phyloP scores from a whole-genome alignment of 1,284 basidiomycete species.

The Sutorius eximius region DNA sequence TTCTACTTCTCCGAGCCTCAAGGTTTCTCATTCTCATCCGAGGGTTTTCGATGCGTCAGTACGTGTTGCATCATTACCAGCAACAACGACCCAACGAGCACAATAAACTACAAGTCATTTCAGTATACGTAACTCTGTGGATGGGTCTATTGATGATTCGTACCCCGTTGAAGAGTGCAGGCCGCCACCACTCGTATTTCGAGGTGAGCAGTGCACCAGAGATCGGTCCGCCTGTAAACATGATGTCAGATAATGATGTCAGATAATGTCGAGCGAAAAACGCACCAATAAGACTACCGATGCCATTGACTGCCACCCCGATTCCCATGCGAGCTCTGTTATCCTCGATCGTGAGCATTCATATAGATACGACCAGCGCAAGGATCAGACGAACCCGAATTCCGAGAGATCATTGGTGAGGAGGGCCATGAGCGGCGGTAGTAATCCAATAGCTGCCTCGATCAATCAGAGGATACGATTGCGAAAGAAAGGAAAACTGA shows the following conservation, averaged over 20 bases:
- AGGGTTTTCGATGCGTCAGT: constrained; percentile 6
- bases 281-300: constrained; percentile 20
- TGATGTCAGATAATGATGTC: not conserved
- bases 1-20: not conserved
- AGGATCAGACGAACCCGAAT: constrained; percentile 21
- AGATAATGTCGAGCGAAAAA: not conserved
- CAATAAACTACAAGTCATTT: constrained; percentile 16
- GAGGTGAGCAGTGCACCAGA: constrained; percentile 29
- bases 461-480: not conserved
- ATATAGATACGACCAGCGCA: no score
- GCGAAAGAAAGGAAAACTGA: constrained; percentile 22
- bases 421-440: constrained; percentile 33
- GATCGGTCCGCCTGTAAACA: constrained; percentile 24
- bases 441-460: constrained; percentile 33
- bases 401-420: constrained; percentile 36
- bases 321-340: constrained; percentile 30
- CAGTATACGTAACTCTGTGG: not conserved
- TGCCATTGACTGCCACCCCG: constrained; percentile 1
- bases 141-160: not conserved
- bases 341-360: not conserved
- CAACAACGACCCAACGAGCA: constrained; percentile 12
- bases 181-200: constrained; percentile 31
- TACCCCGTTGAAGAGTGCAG: constrained; percentile 31
- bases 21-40: not conserved
- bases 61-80: constrained; percentile 18